Base-by-base conservation (phyloP, 2,329 filamentous ascomycete genomes). In the Paecilomyces sp. region DNA sequence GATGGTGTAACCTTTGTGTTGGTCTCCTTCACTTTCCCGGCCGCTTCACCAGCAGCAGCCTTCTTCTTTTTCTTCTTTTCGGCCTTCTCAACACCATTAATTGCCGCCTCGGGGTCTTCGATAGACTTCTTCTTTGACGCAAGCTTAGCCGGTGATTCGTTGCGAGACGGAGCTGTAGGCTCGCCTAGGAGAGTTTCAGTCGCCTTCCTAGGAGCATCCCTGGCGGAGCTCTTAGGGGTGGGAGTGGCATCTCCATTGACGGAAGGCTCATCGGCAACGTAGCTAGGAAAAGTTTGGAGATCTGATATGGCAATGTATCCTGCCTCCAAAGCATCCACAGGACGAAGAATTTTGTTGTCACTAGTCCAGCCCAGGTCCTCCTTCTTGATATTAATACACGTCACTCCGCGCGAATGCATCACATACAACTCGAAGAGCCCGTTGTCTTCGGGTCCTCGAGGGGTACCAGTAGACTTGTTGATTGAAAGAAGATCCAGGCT, bases 361-460 rank as follows among this genome's bases (percentile, higher is more conserved):
- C 86, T 85, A 66, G 88, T 89, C 92, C 92, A 97, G 31, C 95
- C 94, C 55, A 99, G 81, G 75, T 97, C 93, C 57, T 88, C 85
- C 71, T 93, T 91, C 73, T 89, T 93, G 72, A 99, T 86, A 64
- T 87, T 87, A 57, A 97, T 74, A 68, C 90, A 93, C 18, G 92
- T 92, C n/a, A 97, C 92, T 62, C 94, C 94, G 77, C 92, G 95
- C 11, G 94, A 97, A 75, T 99, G 93, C 88, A 97, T 96, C 33
- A 91, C 89, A 72, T 99, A 99, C 9, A 99, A 82, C 78, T 99
- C 94, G 69, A 99, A 97, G 13, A 97, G 78, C 0, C 88, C 86
- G 15, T 85, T 85, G 64, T 94, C 89, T 24, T 88, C 87, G 1
- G 79, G 76, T 22, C 76, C 74, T 25, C 85, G 83, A 61, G 85